Percentiles rank a stretch among this genome's conserved stretches.
phyloP scores from a whole-genome alignment of 202 grass and related monocot species.

The Cymbopogon flexuosus region DNA sequence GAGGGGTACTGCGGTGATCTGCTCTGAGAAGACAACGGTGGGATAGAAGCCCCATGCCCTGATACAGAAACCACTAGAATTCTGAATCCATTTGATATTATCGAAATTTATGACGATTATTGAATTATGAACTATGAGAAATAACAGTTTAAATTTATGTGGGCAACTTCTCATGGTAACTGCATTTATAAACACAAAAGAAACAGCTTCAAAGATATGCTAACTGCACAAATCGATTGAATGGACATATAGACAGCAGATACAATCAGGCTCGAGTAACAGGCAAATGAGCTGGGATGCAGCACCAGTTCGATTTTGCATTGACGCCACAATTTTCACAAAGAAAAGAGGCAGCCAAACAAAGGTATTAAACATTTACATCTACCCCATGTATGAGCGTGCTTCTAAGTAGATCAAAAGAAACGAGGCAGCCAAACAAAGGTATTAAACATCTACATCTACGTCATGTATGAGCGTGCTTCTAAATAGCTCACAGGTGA shows the following conservation, averaged over 20 bases:
- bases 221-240: background rate
- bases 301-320: background rate
- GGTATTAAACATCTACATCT: background rate
- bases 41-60: slow-evolving; percentile 47
- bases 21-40: slow-evolving; percentile 57
- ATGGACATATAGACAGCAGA: background rate
- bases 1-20: slow-evolving; percentile 45
- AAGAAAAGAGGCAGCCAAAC: too few relatives aligned
- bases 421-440: background rate
- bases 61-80: slow-evolving; percentile 19
- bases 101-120: background rate
- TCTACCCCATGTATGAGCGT: background rate
- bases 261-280: background rate
- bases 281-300: background rate
- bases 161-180: background rate
- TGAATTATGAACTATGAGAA: background rate
- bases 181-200: background rate
- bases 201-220: background rate
- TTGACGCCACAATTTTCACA: background rate
- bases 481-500: background rate
- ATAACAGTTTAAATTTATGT: background rate
- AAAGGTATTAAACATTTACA: background rate
- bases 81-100: background rate
- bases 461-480: background rate
- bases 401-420: background rate